These are phyloP conservation scores for Globisporangium rhizosaccharum DNA, from an alignment of 352 stramenopile genomes.

Conservation along the genomic window DNA sequence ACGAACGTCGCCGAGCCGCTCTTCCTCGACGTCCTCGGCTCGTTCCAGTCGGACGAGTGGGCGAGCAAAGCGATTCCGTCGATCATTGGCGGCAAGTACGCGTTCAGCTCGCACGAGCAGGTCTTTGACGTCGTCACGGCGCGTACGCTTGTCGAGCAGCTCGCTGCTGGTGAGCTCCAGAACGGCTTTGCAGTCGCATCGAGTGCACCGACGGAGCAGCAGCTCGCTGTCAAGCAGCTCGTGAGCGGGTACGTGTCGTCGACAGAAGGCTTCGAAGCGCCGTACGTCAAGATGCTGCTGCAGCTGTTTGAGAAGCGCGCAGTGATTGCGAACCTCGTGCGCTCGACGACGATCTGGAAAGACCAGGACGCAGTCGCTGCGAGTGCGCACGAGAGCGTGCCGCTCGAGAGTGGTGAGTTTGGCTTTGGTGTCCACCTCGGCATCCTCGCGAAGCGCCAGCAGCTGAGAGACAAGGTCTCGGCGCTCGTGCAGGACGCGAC, in stretches of 20 bases:
- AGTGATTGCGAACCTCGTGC: conserved; percentile 68
- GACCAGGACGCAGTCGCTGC: conserved; percentile 27
- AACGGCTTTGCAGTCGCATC: conserved; percentile 69
- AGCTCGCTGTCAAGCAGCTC: conserved; percentile 27
- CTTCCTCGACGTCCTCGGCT: conserved; percentile 90
- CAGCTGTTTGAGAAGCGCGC: conserved; percentile 69
- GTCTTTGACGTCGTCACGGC: conserved; percentile 86
- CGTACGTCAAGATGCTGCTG: conserved; percentile 77
- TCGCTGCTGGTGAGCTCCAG: conserved; percentile 53
- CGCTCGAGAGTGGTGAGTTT: conserved; percentile 64
- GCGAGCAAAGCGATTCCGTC: conserved; percentile 41
- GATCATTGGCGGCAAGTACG: conserved; percentile 82
- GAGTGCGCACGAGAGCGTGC: conserved; percentile 22
- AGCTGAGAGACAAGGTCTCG: conserved; percentile 61
- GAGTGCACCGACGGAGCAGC: conserved; percentile 16
- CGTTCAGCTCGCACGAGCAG: conserved; percentile 53
- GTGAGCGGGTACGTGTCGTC: conserved; percentile 51
- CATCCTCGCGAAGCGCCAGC: conserved; percentile 61
- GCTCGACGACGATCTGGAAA: conserved; percentile 64
- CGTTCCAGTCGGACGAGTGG: conserved; percentile 81
- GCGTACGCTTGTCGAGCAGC: conserved; percentile 58
- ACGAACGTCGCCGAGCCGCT: conserved; percentile 87
- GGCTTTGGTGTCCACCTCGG: conserved; percentile 67
- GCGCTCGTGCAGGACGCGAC: conserved; percentile 27
- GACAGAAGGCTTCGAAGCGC: conserved; percentile 55